These are phyloP conservation scores for Batkoa obscura DNA, from an alignment of 371 early-diverging fungal genomes.

Conservation along the genomic window DNA sequence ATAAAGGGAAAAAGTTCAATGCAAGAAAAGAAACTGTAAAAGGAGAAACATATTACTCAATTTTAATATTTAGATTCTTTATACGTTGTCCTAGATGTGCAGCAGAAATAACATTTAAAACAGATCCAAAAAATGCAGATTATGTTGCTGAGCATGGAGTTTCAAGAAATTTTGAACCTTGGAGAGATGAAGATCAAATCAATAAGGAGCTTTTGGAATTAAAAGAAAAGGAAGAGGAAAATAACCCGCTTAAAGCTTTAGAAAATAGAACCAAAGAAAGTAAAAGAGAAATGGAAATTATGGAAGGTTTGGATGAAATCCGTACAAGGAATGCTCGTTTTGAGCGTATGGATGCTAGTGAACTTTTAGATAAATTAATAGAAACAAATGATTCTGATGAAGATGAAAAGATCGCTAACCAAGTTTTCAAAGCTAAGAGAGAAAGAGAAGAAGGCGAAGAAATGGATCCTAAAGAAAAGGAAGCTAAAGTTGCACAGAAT, in stretches of 20 bases:
- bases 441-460: background rate
- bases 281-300: conserved; percentile 88
- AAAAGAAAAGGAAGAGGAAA: conserved; percentile 53
- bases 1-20: conserved; percentile 94
- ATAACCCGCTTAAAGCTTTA: conserved; percentile 82
- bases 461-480: background rate
- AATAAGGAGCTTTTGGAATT: conserved; percentile 28
- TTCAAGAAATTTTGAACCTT: conserved; percentile 86
- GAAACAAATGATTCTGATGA: background rate
- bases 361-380: background rate
- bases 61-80: conserved; percentile 87
- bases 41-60: conserved; percentile 64
- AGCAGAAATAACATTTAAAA: conserved; percentile 91
- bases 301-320: conserved; percentile 91
- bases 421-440: background rate
- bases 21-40: conserved; percentile 77
- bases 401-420: background rate
- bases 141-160: conserved; percentile 92
- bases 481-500: background rate
- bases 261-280: conserved; percentile 85
- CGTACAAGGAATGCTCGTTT: conserved; percentile 64
- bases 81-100: conserved; percentile 91
- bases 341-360: conserved; percentile 46
- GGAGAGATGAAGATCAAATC: conserved; percentile 48
- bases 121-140: conserved; percentile 91